Conservation (phyloP, 495 filamentous ascomycete genomes). For the Podospora pseudopauciseta region DNA sequence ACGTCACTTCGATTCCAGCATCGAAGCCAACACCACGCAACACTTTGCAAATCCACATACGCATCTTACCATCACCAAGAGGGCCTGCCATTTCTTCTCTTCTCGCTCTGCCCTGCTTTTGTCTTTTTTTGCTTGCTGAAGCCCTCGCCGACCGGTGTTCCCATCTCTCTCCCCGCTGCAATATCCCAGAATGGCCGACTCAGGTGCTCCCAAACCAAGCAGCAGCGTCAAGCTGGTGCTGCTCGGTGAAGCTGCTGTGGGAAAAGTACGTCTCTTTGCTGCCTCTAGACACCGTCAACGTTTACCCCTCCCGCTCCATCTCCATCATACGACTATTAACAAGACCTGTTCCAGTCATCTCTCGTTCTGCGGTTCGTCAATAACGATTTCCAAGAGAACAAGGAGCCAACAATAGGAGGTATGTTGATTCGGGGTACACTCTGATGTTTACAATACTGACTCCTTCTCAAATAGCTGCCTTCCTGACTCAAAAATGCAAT, state of each 20-base stretch:
- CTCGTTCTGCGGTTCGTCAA: conserved; percentile 98
- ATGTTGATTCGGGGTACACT: conserved; percentile 30
- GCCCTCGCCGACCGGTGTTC: neutral
- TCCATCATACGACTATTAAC: conserved; percentile 23
- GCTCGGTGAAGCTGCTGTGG: conserved; percentile 93
- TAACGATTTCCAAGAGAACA: conserved; percentile 99
- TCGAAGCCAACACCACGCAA: conserved; percentile 11
- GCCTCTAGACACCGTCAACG: conserved; percentile 1
- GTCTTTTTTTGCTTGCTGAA: neutral
- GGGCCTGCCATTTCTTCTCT: neutral
- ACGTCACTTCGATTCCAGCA: conserved; percentile 28
- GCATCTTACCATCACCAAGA: neutral
- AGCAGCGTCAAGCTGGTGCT: conserved; percentile 99
- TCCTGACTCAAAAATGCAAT: conserved; percentile 96
- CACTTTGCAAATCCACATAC: neutral
- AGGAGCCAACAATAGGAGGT: conserved; percentile 99
- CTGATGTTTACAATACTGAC: conserved; percentile 13
- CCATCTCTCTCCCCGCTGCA: neutral
- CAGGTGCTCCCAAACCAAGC: conserved; percentile 79
- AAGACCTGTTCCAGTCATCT: conserved; percentile 64
- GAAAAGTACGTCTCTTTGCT: conserved; percentile 67
- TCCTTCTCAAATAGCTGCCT: conserved; percentile 63
- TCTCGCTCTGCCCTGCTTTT: neutral
- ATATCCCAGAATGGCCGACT: conserved; percentile 45
- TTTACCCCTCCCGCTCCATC: neutral